These are phyloP conservation scores for Rhizopus stolonifer DNA, from an alignment of 371 early-diverging fungal genomes.

Conservation along the genomic window DNA sequence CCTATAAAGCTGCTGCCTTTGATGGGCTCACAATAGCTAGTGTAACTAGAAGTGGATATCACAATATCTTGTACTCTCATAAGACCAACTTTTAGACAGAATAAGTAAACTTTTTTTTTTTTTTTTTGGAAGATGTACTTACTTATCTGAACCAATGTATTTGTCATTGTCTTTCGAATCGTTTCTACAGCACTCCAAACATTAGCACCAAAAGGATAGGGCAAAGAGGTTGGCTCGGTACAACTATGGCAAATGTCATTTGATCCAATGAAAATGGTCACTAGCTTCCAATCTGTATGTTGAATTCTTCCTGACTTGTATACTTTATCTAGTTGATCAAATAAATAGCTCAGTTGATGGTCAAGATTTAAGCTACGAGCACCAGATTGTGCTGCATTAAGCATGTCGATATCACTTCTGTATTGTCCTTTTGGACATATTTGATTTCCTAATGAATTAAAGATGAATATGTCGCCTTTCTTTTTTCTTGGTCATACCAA, in stretches of 20 bases:
- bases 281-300: conserved; percentile 62
- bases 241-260: conserved; percentile 69
- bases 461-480: not conserved
- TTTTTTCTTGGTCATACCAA: conserved; percentile 25
- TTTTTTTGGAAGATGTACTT: not conserved
- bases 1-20: conserved; percentile 30
- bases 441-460: conserved; percentile 19
- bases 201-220: conserved; percentile 27
- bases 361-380: conserved; percentile 42
- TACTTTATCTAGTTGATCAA: conserved; percentile 25
- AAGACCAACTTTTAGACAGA: conserved; percentile 34
- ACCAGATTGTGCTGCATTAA: conserved; percentile 56
- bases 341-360: conserved; percentile 43
- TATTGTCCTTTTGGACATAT: conserved; percentile 47
- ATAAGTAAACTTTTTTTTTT: not conserved
- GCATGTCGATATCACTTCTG: conserved; percentile 25
- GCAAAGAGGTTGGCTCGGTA: conserved; percentile 27
- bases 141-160: conserved; percentile 42
- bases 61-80: conserved; percentile 32
- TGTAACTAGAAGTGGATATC: conserved; percentile 9
- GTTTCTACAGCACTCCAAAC: conserved; percentile 39
- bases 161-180: conserved; percentile 21
- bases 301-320: conserved; percentile 31
- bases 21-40: conserved; percentile 39
- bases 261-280: conserved; percentile 66